Conservation (phyloP, 305 asterid species). For the Ilex paraguariensis region DNA sequence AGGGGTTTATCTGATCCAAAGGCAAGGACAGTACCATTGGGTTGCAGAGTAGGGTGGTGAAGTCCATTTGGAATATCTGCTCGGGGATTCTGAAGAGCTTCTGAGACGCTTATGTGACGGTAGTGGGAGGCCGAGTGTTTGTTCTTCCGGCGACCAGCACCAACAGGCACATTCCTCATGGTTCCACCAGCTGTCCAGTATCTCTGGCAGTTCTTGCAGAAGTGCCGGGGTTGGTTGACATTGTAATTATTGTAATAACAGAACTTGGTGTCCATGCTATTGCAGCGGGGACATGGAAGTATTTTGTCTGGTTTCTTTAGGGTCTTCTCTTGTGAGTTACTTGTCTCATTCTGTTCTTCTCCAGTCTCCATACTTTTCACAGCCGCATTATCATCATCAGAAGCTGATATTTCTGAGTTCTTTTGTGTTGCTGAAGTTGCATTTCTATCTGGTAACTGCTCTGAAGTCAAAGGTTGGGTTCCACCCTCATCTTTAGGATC, state of each 20-base stretch:
- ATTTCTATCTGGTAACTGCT: not conserved
- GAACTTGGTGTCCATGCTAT: conserved; percentile 32
- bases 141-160: conserved; percentile 34
- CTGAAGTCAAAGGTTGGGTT: no score
- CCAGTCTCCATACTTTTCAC: not conserved
- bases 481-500: no score
- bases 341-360: conserved; percentile 12
- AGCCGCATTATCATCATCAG: no score
- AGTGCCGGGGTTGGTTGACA: conserved; percentile 27
- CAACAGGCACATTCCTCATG: conserved; percentile 31
- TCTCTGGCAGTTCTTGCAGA: conserved; percentile 32
- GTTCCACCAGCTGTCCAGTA: conserved; percentile 36
- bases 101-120: conserved; percentile 14
- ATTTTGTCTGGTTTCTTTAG: conserved; percentile 31
- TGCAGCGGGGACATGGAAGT: conserved; percentile 32
- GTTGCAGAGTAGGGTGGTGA: conserved; percentile 14
- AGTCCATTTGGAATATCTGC: conserved; percentile 11
- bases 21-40: conserved; percentile 24
- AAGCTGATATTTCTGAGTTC: not conserved
- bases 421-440: not conserved
- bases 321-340: conserved; percentile 21
- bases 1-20: conserved; percentile 25
- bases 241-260: conserved; percentile 31
- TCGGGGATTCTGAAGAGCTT: conserved; percentile 12
- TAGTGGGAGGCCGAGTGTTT: conserved; percentile 15